Conservation (phyloP, 331 rosid genomes). For the Quercus tomentella region DNA sequence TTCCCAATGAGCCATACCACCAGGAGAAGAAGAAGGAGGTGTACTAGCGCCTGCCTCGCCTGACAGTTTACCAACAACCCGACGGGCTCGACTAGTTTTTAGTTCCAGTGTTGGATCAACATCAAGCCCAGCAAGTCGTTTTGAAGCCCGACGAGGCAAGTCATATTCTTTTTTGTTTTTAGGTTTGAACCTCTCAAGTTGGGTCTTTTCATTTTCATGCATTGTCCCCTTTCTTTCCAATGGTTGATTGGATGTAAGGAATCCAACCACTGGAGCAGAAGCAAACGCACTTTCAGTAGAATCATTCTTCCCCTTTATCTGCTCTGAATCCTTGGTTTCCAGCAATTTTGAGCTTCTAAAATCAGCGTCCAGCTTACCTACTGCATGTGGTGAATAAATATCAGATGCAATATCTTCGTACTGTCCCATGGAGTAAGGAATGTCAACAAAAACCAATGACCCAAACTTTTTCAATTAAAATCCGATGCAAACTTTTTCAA, state of each 20-base stretch:
- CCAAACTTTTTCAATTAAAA: background rate
- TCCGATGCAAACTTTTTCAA: background rate
- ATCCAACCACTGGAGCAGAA: constrained; percentile 24
- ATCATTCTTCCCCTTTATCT: constrained; percentile 29
- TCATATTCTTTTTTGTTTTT: constrained; percentile 39
- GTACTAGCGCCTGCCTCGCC: constrained; percentile 16
- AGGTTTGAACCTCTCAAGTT: constrained; percentile 23
- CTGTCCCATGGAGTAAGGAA: constrained; percentile 1
- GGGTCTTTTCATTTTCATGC: constrained; percentile 22
- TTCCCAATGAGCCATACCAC: constrained; percentile 8
- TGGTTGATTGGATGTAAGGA: constrained; percentile 21
- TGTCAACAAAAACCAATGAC: background rate
- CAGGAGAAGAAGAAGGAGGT: constrained; percentile 24
- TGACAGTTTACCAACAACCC: constrained; percentile 30
- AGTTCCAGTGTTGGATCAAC: constrained; percentile 55
- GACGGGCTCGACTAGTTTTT: constrained; percentile 36
- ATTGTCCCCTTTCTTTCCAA: constrained; percentile 19
- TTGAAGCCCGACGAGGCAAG: constrained; percentile 77
- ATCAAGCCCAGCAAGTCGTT: constrained; percentile 82
- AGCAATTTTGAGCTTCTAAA: constrained; percentile 25
- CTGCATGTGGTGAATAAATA: constrained; percentile 13
- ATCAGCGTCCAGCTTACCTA: constrained; percentile 17
- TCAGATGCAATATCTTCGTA: constrained; percentile 20
- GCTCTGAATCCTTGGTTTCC: constrained; percentile 17
- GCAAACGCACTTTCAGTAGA: constrained; percentile 17